Conservation (phyloP, 106 monocot species). For the Amphibolis antarctica region DNA sequence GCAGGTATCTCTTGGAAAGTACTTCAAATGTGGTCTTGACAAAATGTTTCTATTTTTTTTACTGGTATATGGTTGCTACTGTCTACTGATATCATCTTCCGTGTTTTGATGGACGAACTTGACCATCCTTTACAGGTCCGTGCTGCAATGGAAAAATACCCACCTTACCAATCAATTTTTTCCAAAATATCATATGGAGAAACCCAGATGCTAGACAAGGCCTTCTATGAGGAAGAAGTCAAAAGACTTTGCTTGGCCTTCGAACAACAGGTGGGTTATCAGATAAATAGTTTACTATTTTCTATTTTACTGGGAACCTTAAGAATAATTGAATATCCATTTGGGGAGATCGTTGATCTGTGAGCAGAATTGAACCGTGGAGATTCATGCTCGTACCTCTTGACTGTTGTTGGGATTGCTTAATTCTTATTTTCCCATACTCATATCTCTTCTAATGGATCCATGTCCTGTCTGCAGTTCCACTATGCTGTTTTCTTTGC, state of each 20-base stretch:
- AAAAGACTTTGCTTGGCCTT: constrained; percentile 84
- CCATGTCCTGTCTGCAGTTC: constrained; percentile 41
- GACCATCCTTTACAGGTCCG: constrained; percentile 43
- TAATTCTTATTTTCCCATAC: not conserved
- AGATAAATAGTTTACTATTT: not conserved
- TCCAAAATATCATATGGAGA: constrained; percentile 85
- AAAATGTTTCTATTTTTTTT: not conserved
- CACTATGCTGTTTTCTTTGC: constrained; percentile 92
- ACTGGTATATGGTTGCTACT: not conserved
- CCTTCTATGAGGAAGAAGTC: constrained; percentile 98
- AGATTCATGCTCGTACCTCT: too few species aligned
- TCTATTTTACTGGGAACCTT: not conserved
- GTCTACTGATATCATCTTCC: not conserved
- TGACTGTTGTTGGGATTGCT: not conserved
- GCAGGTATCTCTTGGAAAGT: constrained; percentile 36
- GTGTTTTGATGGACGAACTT: not conserved
- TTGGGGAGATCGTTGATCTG: too few species aligned
- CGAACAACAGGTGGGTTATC: constrained; percentile 70
- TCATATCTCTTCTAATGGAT: not conserved
- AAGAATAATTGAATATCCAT: too few species aligned
- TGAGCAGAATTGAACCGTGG: too few species aligned
- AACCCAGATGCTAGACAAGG: constrained; percentile 93
- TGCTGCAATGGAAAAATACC: constrained; percentile 89
- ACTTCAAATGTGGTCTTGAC: not conserved
- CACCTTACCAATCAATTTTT: constrained; percentile 84